Base-by-base conservation (phyloP, 2,329 filamentous ascomycete genomes). In the Diaporthe aspalathi region DNA sequence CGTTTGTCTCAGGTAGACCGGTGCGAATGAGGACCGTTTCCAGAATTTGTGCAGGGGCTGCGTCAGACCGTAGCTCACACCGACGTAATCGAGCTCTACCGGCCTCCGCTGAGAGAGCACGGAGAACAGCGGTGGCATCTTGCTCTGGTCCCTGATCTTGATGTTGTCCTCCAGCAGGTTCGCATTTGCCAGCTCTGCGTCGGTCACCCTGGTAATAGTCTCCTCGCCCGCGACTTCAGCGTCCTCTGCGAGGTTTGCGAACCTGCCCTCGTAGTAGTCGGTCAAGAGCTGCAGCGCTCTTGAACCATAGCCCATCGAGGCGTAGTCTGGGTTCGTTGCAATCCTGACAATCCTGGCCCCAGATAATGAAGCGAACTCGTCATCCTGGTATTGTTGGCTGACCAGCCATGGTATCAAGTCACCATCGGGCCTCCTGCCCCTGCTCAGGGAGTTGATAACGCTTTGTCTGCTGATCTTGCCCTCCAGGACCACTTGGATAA, bases 331-430 rank as follows among this genome's bases (percentile, higher is more conserved):
- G 79, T 98, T 97, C 0, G 96, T 98, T 24, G 97, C 96, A 77
- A 99, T 98, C 62, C 96, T 91, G 20, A 99, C 95, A 57, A 99
- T 85, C 73, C 96, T 90, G 43, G 95, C 96, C 70, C 96, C 97
- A 17, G 95, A 98, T 0, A 99, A 87, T 50, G 93, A 92, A 16
- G 95, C 96, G 79, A 99, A 99, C 75, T 98, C 94, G 75, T 97
- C 94, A 77, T 99, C 96, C 79, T 98, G 96, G 84, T 97, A 99
- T 80, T 99, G 96, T 80, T 98, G 95, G 80, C 94, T 97, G 74
- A 99, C 93, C 40, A 98, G 88, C 96, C 96, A 99, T 0, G 96
- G 96, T 70, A 99, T 99, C 68, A 99, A 84, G 81, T 99, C 96
- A 77, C 96, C 96, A 49, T 93, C 91, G 1, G 95, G 94, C 76